phyloP scores from a whole-genome alignment of 2,329 filamentous ascomycete genomes.

The Aspergillus sp. region DNA sequence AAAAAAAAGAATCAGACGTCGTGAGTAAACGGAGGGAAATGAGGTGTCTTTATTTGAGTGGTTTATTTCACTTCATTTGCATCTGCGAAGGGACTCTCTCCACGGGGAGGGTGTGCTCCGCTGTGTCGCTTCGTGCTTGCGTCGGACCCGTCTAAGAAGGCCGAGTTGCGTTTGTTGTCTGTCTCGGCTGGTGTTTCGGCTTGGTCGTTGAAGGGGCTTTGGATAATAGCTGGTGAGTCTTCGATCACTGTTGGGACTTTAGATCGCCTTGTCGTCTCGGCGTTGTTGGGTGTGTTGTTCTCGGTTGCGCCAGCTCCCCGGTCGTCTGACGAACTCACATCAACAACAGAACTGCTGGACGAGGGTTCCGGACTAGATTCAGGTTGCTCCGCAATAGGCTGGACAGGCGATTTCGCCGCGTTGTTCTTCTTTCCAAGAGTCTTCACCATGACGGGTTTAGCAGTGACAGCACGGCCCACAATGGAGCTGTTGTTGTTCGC shows the following conservation, averaged over 20 bases:
- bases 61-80: conserved; percentile 42
- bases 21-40: conserved; percentile 8
- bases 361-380: conserved; percentile 13
- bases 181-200: conserved; percentile 21
- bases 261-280: conserved; percentile 22
- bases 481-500: conserved; percentile 40
- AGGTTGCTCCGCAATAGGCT: conserved; percentile 20
- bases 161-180: conserved; percentile 24
- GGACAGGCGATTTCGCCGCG: conserved; percentile 11
- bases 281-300: conserved; percentile 15
- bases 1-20: conserved; percentile 3
- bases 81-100: conserved; percentile 46
- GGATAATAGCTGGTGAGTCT: conserved; percentile 24
- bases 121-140: conserved; percentile 35
- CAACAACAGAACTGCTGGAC: conserved; percentile 26
- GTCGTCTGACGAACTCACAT: conserved; percentile 35
- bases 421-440: conserved; percentile 33
- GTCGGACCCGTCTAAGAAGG: conserved; percentile 19
- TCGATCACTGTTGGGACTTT: conserved; percentile 29
- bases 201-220: conserved; percentile 32
- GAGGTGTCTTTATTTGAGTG: neutral
- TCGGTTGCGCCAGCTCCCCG: conserved; percentile 21
- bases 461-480: conserved; percentile 44
- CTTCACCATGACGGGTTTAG: conserved; percentile 47
- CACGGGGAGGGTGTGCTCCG: conserved; percentile 30